phyloP scores from a whole-genome alignment of 2,329 filamentous ascomycete genomes.

The Fusarium torreyae region DNA sequence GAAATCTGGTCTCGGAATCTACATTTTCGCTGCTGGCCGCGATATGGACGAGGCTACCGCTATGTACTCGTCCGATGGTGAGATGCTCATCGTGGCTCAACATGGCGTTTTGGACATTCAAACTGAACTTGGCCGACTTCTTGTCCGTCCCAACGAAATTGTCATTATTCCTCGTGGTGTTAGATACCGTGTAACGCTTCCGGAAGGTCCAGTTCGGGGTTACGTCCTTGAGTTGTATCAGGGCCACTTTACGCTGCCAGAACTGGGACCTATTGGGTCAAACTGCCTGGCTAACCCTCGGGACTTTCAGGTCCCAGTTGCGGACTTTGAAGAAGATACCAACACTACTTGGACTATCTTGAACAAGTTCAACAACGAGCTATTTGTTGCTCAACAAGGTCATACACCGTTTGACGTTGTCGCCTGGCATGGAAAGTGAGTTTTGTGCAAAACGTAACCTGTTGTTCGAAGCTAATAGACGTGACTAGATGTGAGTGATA shows the following conservation, averaged over 20 bases:
- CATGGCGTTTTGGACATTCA: slow-evolving; percentile 81
- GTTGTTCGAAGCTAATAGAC: slow-evolving; percentile 1
- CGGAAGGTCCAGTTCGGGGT: slow-evolving; percentile 73
- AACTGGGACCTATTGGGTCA: slow-evolving; percentile 80
- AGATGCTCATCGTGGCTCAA: slow-evolving; percentile 83
- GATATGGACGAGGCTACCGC: slow-evolving; percentile 81
- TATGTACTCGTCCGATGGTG: slow-evolving; percentile 88
- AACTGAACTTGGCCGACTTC: slow-evolving; percentile 80
- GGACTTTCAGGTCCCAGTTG: slow-evolving; percentile 82
- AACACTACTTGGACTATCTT: slow-evolving; percentile 64
- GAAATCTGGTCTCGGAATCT: slow-evolving; percentile 86
- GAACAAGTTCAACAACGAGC: slow-evolving; percentile 75
- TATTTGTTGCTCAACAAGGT: slow-evolving; percentile 70
- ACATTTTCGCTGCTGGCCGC: slow-evolving; percentile 82
- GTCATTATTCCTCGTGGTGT: slow-evolving; percentile 81
- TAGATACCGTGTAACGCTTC: slow-evolving; percentile 77
- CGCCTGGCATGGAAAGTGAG: slow-evolving; percentile 86
- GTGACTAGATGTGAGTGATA: slow-evolving; percentile 31
- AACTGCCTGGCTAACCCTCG: slow-evolving; percentile 80
- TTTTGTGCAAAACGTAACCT: slow-evolving; percentile 45
- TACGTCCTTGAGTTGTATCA: slow-evolving; percentile 83
- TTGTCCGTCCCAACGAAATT: slow-evolving; percentile 84
- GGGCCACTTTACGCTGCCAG: slow-evolving; percentile 78
- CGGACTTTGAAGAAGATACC: slow-evolving; percentile 76
- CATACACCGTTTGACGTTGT: slow-evolving; percentile 87